Conservation (phyloP, 2,329 filamentous ascomycete genomes). For the Clonostachys rhizophaga region DNA sequence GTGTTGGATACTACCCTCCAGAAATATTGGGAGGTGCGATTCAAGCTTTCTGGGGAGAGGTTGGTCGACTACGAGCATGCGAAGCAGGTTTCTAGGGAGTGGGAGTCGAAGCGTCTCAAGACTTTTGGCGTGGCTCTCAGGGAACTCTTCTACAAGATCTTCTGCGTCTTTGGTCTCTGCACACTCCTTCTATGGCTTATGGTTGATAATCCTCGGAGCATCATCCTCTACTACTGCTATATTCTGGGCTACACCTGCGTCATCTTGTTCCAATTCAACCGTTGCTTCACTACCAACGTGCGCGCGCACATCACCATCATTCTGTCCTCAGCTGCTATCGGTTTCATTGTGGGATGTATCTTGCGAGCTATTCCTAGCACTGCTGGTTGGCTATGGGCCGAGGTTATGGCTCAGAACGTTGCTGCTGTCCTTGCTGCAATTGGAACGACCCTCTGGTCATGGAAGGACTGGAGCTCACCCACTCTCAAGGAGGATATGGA, state of each 20-base stretch:
- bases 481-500: not conserved
- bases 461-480: slow-evolving; percentile 13
- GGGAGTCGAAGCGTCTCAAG: slow-evolving; percentile 7
- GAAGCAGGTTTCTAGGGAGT: slow-evolving; percentile 8
- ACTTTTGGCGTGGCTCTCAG: slow-evolving; percentile 12
- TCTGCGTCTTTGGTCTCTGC: slow-evolving; percentile 21
- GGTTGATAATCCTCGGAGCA: slow-evolving; percentile 19
- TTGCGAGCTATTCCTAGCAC: slow-evolving; percentile 19
- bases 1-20: slow-evolving; percentile 26
- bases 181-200: slow-evolving; percentile 26
- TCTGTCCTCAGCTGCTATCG: slow-evolving; percentile 19
- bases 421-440: slow-evolving; percentile 21
- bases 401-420: slow-evolving; percentile 21
- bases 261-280: slow-evolving; percentile 31
- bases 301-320: slow-evolving; percentile 23
- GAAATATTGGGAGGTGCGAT: slow-evolving; percentile 25
- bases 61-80: slow-evolving; percentile 18
- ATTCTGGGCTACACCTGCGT: slow-evolving; percentile 25
- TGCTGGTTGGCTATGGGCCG: slow-evolving; percentile 17
- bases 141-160: slow-evolving; percentile 18
- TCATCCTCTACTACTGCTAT: slow-evolving; percentile 26
- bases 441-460: slow-evolving; percentile 20
- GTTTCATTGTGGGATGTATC: slow-evolving; percentile 22
- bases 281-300: slow-evolving; percentile 29
- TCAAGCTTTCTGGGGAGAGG: slow-evolving; percentile 23